These are phyloP conservation scores for Pisolithus tinctorius DNA, from an alignment of 768 basidiomycete species.

Conservation along the genomic window DNA sequence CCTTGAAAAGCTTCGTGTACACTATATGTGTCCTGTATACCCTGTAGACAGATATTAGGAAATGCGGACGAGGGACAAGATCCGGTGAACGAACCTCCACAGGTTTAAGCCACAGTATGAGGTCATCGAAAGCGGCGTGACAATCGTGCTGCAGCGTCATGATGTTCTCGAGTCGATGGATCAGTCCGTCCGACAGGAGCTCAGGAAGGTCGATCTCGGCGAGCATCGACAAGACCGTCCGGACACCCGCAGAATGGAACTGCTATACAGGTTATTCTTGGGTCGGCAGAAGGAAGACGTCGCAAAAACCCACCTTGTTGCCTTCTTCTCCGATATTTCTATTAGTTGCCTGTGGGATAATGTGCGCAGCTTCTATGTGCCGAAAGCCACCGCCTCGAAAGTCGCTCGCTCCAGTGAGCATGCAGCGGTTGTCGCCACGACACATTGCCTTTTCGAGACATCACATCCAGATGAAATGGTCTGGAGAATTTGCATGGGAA, in stretches of 20 bases:
- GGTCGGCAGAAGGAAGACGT: background rate
- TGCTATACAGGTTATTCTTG: background rate
- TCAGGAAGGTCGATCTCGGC: slow-evolving; percentile 2
- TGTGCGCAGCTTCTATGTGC: background rate
- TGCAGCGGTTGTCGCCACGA: slow-evolving; percentile 16
- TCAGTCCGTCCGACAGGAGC: slow-evolving; percentile 19
- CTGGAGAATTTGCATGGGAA: slow-evolving; percentile 1
- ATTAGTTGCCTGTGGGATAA: background rate
- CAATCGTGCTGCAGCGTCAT: slow-evolving; percentile 1
- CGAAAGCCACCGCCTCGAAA: too few relatives aligned
- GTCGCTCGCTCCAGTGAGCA: background rate
- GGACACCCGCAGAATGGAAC: slow-evolving; percentile 6
- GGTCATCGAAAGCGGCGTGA: background rate
- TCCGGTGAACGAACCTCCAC: background rate
- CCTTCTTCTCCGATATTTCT: background rate
- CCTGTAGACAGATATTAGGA: background rate
- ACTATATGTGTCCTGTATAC: too few relatives aligned
- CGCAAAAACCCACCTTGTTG: background rate
- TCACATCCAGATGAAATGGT: background rate
- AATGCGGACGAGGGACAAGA: background rate
- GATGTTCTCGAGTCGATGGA: slow-evolving; percentile 18
- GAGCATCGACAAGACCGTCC: slow-evolving; percentile 2
- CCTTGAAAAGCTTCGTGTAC: background rate
- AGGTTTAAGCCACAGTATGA: background rate
- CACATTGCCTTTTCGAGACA: slow-evolving; percentile 9